A percentile compares a stretch with the other conserved stretches of the same genome.
These are phyloP conservation scores for Blepharisma stoltei DNA, from an alignment of 73 alveolate species.

Conservation along the genomic window DNA sequence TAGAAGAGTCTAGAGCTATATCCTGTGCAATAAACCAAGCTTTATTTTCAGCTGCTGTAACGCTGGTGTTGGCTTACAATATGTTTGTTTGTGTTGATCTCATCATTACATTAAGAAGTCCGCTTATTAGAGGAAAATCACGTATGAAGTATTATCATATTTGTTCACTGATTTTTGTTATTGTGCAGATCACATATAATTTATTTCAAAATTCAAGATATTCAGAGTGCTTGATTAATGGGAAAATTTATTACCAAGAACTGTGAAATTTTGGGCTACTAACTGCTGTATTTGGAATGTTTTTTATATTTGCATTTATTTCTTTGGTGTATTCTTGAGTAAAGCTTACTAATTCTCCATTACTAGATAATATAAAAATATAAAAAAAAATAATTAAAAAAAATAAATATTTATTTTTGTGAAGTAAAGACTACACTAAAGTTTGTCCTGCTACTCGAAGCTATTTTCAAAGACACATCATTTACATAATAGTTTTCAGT, in stretches of 20 bases:
- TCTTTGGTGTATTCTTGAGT: neutral
- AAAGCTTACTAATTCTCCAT: constrained; percentile 1
- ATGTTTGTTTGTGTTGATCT: constrained; percentile 18
- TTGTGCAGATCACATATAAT: neutral
- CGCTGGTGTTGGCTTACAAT: neutral
- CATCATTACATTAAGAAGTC: constrained; percentile 15
- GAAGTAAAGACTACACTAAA: neutral
- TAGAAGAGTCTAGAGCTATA: neutral
- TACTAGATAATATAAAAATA: no score
- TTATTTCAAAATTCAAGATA: neutral
- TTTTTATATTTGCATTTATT: neutral
- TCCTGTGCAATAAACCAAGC: constrained; percentile 25
- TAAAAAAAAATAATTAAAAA: no score
- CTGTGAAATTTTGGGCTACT: constrained; percentile 7
- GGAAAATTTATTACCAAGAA: neutral
- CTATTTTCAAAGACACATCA: neutral
- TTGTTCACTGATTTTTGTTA: neutral
- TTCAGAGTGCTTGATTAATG: neutral
- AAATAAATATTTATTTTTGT: no score
- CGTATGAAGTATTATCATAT: constrained; percentile 5
- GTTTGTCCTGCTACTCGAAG: neutral
- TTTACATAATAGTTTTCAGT: neutral
- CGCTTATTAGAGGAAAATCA: constrained; percentile 8
- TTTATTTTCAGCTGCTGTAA: neutral
- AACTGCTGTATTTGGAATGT: neutral